Conservation (phyloP, 306 rosid genomes). For the Rosa multiflora region DNA sequence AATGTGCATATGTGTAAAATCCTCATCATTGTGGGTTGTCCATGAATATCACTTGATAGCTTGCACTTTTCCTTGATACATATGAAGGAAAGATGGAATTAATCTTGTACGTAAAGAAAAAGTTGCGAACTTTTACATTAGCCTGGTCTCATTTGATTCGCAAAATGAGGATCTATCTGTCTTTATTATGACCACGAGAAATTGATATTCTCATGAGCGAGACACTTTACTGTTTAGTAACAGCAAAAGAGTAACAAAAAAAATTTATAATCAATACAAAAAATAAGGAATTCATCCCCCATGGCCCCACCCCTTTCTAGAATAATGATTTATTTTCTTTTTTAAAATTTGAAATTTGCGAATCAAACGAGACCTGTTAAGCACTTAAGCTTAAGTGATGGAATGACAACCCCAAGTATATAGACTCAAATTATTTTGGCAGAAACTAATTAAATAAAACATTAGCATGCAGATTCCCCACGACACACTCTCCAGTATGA, state of each 20-base stretch:
- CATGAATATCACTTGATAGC: no score
- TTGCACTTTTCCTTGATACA: no score
- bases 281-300: no score
- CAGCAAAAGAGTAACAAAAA: no score
- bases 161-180: not conserved
- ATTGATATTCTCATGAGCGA: not conserved
- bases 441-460: not conserved
- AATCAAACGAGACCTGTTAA: not conserved
- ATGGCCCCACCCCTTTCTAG: no score
- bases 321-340: no score
- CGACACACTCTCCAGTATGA: not conserved
- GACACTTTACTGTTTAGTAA: no score
- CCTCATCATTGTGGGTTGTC: no score
- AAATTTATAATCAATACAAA: no score
- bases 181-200: not conserved
- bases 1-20: no score
- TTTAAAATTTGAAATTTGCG: not conserved
- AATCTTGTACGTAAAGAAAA: not conserved
- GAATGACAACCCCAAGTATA: no score
- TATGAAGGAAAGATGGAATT: not conserved
- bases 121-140: not conserved
- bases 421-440: not conserved
- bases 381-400: not conserved
- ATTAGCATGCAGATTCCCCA: not conserved
- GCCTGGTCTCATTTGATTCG: not conserved